Percentiles rank a stretch among this genome's conserved stretches.
Evolutionary conservation across 2,329 filamentous ascomycete species (phyloP).

Genomic region (Thielaviopsis populi): DNA sequence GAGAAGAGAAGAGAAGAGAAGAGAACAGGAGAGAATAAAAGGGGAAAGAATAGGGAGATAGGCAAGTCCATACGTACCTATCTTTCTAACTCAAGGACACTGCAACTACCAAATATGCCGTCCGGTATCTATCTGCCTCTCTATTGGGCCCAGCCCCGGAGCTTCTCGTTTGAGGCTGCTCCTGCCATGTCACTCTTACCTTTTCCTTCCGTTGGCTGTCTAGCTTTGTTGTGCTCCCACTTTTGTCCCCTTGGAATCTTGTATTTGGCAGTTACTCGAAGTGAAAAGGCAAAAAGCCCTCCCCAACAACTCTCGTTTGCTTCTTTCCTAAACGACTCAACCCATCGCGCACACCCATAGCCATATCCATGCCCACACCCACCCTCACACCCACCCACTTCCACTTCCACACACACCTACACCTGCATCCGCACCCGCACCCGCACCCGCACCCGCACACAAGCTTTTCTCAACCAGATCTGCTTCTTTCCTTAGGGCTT

Average conservation of each 20-base stretch:
- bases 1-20: neutral
- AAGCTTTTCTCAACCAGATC: neutral
- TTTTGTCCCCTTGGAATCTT: neutral
- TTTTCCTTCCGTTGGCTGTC: neutral
- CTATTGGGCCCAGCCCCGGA: neutral
- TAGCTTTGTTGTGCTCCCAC: neutral
- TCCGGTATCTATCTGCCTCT: neutral
- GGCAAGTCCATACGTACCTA: neutral
- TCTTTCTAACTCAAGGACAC: neutral
- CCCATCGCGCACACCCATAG: neutral
- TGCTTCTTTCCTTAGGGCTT: neutral
- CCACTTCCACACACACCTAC: neutral
- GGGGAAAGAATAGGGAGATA: neutral
- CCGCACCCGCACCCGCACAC: neutral
- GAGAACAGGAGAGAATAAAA: neutral
- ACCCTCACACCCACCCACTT: neutral
- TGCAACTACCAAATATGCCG: neutral
- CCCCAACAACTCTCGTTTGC: neutral
- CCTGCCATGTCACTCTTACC: neutral
- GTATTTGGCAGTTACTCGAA: neutral
- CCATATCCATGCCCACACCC: neutral
- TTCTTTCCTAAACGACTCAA: neutral
- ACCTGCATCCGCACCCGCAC: neutral
- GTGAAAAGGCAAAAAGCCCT: neutral
- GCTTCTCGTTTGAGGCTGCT: neutral